These are phyloP conservation scores for Chrysoporthe deuterocubensis DNA, from an alignment of 2,329 filamentous ascomycete species.

Conservation along the genomic window DNA sequence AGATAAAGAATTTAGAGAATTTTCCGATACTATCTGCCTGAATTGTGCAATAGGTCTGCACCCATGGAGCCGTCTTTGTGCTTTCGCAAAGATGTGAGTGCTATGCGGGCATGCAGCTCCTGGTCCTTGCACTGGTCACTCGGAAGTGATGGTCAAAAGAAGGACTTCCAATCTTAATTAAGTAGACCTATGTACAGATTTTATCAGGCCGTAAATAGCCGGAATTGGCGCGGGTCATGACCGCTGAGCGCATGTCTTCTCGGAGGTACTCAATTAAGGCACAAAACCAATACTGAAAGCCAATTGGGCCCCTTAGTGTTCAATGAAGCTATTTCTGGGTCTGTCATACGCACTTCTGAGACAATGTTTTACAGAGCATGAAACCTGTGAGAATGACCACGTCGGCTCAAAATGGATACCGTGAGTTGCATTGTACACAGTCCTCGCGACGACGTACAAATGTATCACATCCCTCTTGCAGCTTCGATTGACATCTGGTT, in stretches of 20 bases:
- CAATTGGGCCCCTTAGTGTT: not conserved
- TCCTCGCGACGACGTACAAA: not conserved
- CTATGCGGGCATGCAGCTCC: no score
- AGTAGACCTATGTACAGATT: no score
- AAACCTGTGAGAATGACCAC: not conserved
- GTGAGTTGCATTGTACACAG: not conserved
- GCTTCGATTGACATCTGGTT: not conserved
- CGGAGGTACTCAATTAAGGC: not conserved
- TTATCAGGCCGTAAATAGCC: no score
- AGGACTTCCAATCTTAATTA: no score
- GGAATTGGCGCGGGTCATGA: no score
- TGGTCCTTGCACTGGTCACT: no score
- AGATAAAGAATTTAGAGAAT: no score
- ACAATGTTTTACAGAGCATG: not conserved
- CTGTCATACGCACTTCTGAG: not conserved
- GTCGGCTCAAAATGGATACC: not conserved
- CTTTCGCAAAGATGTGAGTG: no score
- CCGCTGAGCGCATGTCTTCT: not conserved
- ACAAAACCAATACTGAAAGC: not conserved
- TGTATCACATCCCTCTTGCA: not conserved
- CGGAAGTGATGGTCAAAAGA: no score
- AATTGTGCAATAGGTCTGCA: no score
- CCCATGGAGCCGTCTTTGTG: no score
- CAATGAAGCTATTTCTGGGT: not conserved
- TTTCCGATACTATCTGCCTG: no score